Conservation (phyloP, 2,329 filamentous ascomycete species). For the Elsinoe batatas region DNA sequence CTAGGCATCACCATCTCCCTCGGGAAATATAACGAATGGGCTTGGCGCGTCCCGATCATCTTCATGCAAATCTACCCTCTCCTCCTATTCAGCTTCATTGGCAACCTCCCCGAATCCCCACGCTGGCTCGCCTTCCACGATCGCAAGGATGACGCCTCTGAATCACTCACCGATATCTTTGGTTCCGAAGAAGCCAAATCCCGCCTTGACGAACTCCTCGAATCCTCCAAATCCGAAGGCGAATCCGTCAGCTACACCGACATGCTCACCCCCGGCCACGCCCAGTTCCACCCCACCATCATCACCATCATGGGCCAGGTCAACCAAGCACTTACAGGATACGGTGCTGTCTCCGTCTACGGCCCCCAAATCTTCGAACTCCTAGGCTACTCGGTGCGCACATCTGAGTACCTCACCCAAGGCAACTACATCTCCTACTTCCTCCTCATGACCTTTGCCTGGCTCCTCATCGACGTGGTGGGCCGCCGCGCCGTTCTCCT, state of each 20-base stretch:
- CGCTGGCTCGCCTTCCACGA: slow-evolving; percentile 48
- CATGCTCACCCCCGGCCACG: slow-evolving; percentile 46
- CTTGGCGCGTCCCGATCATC: slow-evolving; percentile 52
- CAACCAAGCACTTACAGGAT: slow-evolving; percentile 50
- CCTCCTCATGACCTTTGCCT: slow-evolving; percentile 51
- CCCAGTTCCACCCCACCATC: slow-evolving; percentile 51
- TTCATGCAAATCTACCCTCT: slow-evolving; percentile 52
- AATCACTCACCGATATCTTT: slow-evolving; percentile 40
- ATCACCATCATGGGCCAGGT: slow-evolving; percentile 54
- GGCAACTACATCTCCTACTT: slow-evolving; percentile 54
- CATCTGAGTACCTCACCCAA: slow-evolving; percentile 48
- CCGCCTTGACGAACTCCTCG: slow-evolving; percentile 41
- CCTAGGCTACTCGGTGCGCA: slow-evolving; percentile 43
- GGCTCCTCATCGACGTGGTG: slow-evolving; percentile 48
- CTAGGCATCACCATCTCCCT: slow-evolving; percentile 43
- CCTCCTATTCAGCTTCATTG: slow-evolving; percentile 43
- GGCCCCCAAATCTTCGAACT: slow-evolving; percentile 55
- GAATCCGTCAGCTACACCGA: slow-evolving; percentile 43
- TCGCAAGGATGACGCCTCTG: slow-evolving; percentile 41
- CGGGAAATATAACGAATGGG: slow-evolving; percentile 50
- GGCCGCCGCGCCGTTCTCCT: slow-evolving; percentile 46
- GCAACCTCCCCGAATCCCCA: slow-evolving; percentile 47
- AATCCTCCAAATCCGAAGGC: slow-evolving; percentile 41
- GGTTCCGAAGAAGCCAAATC: slow-evolving; percentile 41
- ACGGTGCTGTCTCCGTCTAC: slow-evolving; percentile 52